A percentile compares a stretch with the other conserved stretches of the same genome.
Conservation (phyloP, 495 filamentous ascomycete genomes). For the Podospora sp. region DNA sequence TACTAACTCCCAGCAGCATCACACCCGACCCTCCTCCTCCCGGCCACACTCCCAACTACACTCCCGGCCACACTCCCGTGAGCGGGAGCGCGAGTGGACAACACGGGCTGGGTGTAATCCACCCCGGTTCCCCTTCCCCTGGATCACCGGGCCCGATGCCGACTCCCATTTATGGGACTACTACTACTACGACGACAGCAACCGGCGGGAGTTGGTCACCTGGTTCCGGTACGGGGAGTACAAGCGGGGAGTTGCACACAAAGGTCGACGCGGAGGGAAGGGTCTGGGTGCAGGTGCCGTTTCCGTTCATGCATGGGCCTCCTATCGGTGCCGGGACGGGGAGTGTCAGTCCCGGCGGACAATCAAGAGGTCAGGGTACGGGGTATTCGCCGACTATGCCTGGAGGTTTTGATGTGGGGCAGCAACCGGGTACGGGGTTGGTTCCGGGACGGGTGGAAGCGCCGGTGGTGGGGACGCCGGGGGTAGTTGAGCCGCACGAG, state of each 20-base stretch:
- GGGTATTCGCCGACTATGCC: conserved; percentile 3
- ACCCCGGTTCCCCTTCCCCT: not conserved
- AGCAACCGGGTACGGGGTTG: not conserved
- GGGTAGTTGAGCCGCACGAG: not conserved
- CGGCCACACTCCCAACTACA: too few species aligned
- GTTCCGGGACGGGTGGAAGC: conserved; percentile 7
- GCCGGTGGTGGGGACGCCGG: not conserved
- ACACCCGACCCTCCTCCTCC: not conserved
- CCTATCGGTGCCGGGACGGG: not conserved
- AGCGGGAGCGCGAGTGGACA: too few species aligned
- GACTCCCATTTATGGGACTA: not conserved
- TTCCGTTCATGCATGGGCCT: not conserved
- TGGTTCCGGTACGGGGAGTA: not conserved
- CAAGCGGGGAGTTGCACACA: conserved; percentile 17
- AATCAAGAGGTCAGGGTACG: not conserved
- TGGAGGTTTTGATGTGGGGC: not conserved
- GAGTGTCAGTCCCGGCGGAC: not conserved
- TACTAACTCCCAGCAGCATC: not conserved
- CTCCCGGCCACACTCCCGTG: too few species aligned
- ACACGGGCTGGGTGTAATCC: not conserved
- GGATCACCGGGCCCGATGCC: not conserved
- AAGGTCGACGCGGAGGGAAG: conserved; percentile 31
- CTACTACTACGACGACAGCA: not conserved
- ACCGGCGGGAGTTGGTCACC: not conserved
- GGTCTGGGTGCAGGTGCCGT: conserved; percentile 31